These are phyloP conservation scores for Calcarisporium arbuscula DNA, from an alignment of 2,329 filamentous ascomycete genomes.

Conservation along the genomic window DNA sequence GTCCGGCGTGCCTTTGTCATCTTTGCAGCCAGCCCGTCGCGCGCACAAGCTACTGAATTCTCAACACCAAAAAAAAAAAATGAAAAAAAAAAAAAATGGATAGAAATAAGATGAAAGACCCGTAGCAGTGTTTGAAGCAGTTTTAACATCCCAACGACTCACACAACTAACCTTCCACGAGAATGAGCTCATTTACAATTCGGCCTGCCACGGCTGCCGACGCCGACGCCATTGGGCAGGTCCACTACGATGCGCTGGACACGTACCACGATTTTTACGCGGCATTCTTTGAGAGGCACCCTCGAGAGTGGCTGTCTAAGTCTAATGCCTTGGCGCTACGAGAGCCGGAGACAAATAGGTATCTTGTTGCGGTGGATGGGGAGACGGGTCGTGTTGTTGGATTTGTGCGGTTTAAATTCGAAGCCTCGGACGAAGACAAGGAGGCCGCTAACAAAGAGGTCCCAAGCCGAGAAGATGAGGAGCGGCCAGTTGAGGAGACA, in stretches of 20 bases:
- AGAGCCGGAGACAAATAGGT: background rate
- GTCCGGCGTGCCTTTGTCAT: too few species aligned
- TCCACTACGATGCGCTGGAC: constrained; percentile 13
- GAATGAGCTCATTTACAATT: constrained; percentile 5
- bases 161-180: too few species aligned
- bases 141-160: too few species aligned
- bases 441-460: background rate
- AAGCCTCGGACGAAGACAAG: background rate
- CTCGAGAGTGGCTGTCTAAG: constrained; percentile 7
- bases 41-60: too few species aligned
- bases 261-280: constrained; percentile 14
- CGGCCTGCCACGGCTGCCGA: constrained; percentile 10
- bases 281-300: constrained; percentile 11
- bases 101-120: too few species aligned
- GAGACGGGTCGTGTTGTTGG: background rate
- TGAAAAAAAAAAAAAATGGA: too few species aligned
- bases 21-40: too few species aligned
- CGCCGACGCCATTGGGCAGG: constrained; percentile 8
- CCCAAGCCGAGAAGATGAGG: background rate
- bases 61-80: too few species aligned
- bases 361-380: constrained; percentile 7
- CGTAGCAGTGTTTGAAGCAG: background rate
- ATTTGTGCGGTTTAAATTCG: constrained; percentile 7
- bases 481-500: background rate
- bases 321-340: constrained; percentile 3